These are phyloP conservation scores for Phaeomoniella chlamydospora DNA, from an alignment of 2,329 filamentous ascomycete species.

Conservation along the genomic window DNA sequence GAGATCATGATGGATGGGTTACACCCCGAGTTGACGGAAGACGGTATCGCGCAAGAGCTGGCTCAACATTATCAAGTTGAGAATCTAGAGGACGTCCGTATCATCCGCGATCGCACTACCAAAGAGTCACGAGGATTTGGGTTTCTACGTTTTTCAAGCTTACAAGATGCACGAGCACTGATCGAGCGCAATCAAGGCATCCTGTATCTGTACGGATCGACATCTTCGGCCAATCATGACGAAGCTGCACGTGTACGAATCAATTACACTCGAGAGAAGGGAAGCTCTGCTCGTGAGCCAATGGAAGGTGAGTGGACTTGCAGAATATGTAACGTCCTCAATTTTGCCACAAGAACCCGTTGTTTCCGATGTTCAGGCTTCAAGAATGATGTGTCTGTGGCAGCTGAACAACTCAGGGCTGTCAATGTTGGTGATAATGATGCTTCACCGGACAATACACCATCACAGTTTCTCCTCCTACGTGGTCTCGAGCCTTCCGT, in stretches of 20 bases:
- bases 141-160: conserved; percentile 37
- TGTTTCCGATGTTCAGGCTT: conserved; percentile 40
- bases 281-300: conserved; percentile 30
- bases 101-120: conserved; percentile 43
- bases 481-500: conserved; percentile 57
- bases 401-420: conserved; percentile 21
- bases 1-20: conserved; percentile 36
- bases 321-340: conserved; percentile 39
- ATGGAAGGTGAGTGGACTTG: conserved; percentile 44
- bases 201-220: conserved; percentile 33
- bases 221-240: conserved; percentile 19
- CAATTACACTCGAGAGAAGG: conserved; percentile 37
- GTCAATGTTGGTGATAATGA: conserved; percentile 40
- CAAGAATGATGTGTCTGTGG: conserved; percentile 15
- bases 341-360: conserved; percentile 39
- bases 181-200: conserved; percentile 36
- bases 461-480: conserved; percentile 64
- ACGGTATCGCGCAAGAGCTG: conserved; percentile 41
- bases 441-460: conserved; percentile 38
- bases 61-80: conserved; percentile 34
- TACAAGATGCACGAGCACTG: conserved; percentile 36
- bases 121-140: conserved; percentile 43
- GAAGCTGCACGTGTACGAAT: conserved; percentile 32
- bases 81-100: conserved; percentile 39
- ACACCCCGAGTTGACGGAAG: conserved; percentile 32